A percentile compares a stretch with the other conserved stretches of the same genome.
Evolutionary conservation across 202 grass and related monocot genomes (phyloP).

Genomic region (Schoenoplectus triqueter): DNA sequence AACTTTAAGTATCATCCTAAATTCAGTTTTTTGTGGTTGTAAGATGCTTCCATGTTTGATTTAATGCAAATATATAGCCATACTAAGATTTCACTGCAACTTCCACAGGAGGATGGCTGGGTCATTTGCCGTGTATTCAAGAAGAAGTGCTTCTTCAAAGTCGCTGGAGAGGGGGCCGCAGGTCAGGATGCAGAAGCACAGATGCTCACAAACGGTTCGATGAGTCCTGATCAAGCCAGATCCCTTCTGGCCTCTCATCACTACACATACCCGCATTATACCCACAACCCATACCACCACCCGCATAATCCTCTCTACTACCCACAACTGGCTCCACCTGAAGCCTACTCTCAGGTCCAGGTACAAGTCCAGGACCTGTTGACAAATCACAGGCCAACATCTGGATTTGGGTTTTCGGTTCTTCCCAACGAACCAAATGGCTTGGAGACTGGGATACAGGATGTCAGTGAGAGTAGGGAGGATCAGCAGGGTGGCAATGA

Average conservation of each 20-base stretch:
- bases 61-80: neutral
- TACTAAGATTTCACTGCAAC: neutral
- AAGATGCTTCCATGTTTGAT: neutral
- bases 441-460: conserved; percentile 50
- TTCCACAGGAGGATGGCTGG: conserved; percentile 88
- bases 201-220: conserved; percentile 44
- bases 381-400: conserved; percentile 68
- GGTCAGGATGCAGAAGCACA: conserved; percentile 53
- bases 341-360: conserved; percentile 72
- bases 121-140: conserved; percentile 97
- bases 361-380: conserved; percentile 89
- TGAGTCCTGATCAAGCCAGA: conserved; percentile 51
- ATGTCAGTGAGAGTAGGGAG: conserved; percentile 51
- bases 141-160: conserved; percentile 99
- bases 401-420: conserved; percentile 68
- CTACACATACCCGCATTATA: conserved; percentile 65
- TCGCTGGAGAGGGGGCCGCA: conserved; percentile 51
- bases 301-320: conserved; percentile 64
- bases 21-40: neutral
- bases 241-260: conserved; percentile 47
- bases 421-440: conserved; percentile 57
- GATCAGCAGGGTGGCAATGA: conserved; percentile 47
- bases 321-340: conserved; percentile 60
- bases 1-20: neutral
- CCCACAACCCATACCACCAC: conserved; percentile 61